Percentiles rank a stretch among this genome's conserved stretches.
phyloP scores from a whole-genome alignment of 495 filamentous ascomycete genomes.

The Choiromyces venosus region DNA sequence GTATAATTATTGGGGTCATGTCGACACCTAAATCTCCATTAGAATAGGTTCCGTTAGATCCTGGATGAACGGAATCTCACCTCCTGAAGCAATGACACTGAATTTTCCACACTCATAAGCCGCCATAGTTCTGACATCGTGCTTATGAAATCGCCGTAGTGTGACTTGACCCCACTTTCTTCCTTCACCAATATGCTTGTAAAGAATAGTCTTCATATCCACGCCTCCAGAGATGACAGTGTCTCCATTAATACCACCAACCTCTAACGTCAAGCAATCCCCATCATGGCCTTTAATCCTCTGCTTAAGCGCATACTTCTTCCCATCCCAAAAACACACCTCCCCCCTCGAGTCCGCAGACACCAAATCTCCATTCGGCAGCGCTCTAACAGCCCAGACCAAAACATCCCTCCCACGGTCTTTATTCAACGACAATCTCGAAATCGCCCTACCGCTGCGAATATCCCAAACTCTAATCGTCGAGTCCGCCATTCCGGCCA shows the following conservation, averaged over 20 bases:
- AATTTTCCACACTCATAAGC: slow-evolving; percentile 76
- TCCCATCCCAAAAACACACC: slow-evolving; percentile 87
- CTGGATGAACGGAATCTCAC: slow-evolving; percentile 49
- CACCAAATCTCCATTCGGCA: slow-evolving; percentile 81
- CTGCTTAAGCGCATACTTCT: slow-evolving; percentile 79
- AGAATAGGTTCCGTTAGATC: slow-evolving; percentile 26
- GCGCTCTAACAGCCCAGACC: slow-evolving; percentile 85
- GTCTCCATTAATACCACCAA: slow-evolving; percentile 65
- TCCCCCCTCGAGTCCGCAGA: slow-evolving; percentile 93
- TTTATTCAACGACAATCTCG: slow-evolving; percentile 77
- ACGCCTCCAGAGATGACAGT: slow-evolving; percentile 87
- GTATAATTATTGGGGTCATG: slow-evolving; percentile 70
- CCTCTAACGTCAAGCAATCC: slow-evolving; percentile 80
- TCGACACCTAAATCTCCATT: slow-evolving; percentile 64
- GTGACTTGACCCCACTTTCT: slow-evolving; percentile 75
- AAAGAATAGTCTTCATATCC: slow-evolving; percentile 78
- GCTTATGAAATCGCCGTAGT: slow-evolving; percentile 74
- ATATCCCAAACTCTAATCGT: slow-evolving; percentile 86
- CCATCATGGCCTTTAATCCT: slow-evolving; percentile 77
- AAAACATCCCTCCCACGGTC: slow-evolving; percentile 80
- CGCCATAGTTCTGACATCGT: slow-evolving; percentile 94
- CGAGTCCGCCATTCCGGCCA: slow-evolving; percentile 89
- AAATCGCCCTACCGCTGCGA: slow-evolving; percentile 63
- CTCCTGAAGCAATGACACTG: slow-evolving; percentile 87
- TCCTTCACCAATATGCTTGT: slow-evolving; percentile 52